Base-by-base conservation (phyloP, 352 stramenopile genomes). In the Chrysophaeum taylorii region DNA sequence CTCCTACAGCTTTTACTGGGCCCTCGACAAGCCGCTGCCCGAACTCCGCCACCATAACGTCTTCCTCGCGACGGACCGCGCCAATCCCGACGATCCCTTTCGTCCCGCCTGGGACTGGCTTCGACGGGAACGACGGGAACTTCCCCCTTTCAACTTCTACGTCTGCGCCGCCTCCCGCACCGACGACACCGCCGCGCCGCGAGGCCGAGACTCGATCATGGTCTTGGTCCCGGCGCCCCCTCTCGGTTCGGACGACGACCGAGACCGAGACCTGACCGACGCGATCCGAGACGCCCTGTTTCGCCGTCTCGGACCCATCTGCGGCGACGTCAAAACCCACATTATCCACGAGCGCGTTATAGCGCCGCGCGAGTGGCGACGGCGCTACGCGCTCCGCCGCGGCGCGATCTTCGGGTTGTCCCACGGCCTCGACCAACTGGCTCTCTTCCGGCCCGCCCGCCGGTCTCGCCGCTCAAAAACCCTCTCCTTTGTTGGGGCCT, bases 71-170 rank as follows among this genome's bases (percentile, higher is more conserved):
- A 79, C 76, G 27, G 74, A 69, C 25, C 80, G 43, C 45, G 48
- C 75, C 1, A 60, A 82, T 63, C 78, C 75, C 39, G 69, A 79
- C 61, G 66, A 73, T 16, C 85, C 80, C 69, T 88, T 81, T 80
- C 52, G 62, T 31, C 64, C 75, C n/a, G 41, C 86, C 27, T 72
- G 82, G 66, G 31, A 70, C 35, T 63, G 69, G 62, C 61, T 16
- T 29, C n/a, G 18, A 33, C 27, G 35, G 27, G 29, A 36, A 48
- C 12, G 45, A 67, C 45, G 18, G 25, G 27, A 67, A 5, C 21
- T 54, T 66, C 15, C 23, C 53, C 72, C 73, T 9, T 90, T 90
- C 61, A 90, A 92, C 66, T 92, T 92, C 73, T 92, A 92, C 72
- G 82, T 88, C 14, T 83, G 88, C 70, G 75, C 83, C 12, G 70